Conservation (phyloP, 768 basidiomycete species). For the Macrocybe gigantea region DNA sequence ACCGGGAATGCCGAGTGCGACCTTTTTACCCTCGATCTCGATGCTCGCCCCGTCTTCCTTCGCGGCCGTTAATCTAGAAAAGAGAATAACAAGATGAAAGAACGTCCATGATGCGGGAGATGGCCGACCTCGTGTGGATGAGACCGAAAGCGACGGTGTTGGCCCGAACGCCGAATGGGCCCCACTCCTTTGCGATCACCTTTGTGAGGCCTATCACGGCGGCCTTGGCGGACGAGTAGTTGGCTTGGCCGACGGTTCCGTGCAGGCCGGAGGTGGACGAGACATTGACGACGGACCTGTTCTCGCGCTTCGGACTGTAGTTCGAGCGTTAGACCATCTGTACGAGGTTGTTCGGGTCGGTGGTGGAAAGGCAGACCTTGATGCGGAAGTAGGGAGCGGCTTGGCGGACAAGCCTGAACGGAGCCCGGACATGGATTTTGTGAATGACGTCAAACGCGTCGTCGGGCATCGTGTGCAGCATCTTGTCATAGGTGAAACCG, state of each 20-base stretch:
- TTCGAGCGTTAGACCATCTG: too few species aligned
- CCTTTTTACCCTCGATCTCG: constrained; percentile 78
- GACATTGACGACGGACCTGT: constrained; percentile 75
- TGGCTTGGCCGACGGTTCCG: constrained; percentile 82
- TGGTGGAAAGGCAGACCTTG: constrained; percentile 37
- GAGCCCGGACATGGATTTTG: constrained; percentile 81
- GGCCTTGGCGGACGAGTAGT: constrained; percentile 77
- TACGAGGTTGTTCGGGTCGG: background rate
- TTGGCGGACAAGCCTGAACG: constrained; percentile 78
- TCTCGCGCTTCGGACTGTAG: constrained; percentile 50
- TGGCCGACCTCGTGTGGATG: constrained; percentile 63
- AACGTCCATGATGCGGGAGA: background rate
- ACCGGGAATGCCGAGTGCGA: constrained; percentile 74
- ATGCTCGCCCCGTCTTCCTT: constrained; percentile 76
- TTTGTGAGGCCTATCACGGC: constrained; percentile 78
- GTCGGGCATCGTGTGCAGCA: constrained; percentile 84
- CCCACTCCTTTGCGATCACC: constrained; percentile 88
- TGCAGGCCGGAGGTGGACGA: constrained; percentile 81
- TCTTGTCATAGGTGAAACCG: constrained; percentile 79
- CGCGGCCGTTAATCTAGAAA: constrained; percentile 66
- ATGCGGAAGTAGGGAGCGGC: constrained; percentile 82
- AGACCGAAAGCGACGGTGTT: constrained; percentile 78
- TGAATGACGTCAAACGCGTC: constrained; percentile 77
- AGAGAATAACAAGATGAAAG: constrained; percentile 1
- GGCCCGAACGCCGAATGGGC: constrained; percentile 72